phyloP scores from a whole-genome alignment of 345 rosid genomes.

The Murraya paniculata region DNA sequence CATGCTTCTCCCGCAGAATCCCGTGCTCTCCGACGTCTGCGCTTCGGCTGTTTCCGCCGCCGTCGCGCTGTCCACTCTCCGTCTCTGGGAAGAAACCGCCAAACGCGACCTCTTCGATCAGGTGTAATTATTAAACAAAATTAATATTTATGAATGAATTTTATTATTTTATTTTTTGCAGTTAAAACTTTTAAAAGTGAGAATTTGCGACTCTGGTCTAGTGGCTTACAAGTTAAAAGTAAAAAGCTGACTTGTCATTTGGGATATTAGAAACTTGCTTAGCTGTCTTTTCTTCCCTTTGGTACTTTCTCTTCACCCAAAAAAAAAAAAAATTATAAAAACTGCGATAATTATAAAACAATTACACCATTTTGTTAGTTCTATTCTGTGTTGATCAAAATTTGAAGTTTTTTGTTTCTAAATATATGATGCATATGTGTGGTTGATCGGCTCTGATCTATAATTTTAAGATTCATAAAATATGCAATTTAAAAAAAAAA shows the following conservation, averaged over 20 bases:
- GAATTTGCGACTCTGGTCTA: too few species aligned
- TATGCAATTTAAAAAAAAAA: neutral
- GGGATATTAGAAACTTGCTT: neutral
- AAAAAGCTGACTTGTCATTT: neutral
- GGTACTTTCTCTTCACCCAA: neutral
- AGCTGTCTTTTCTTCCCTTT: neutral
- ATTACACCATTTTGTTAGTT: neutral
- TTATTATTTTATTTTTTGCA: neutral
- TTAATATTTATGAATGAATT: neutral
- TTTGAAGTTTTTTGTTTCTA: neutral
- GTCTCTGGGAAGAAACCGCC: slow-evolving; percentile 62
- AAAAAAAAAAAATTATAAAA: too few species aligned
- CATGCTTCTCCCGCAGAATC: slow-evolving; percentile 41
- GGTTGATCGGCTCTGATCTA: neutral
- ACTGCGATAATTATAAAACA: neutral
- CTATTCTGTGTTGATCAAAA: neutral
- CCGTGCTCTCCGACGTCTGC: slow-evolving; percentile 50
- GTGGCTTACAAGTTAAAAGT: neutral
- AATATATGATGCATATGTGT: neutral
- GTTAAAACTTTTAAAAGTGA: neutral
- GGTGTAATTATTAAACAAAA: slow-evolving; percentile 19
- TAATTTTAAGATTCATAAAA: neutral
- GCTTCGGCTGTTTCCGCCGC: slow-evolving; percentile 40
- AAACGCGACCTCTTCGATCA: slow-evolving; percentile 60
- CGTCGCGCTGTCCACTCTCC: slow-evolving; percentile 50